Percentiles rank a stretch among this genome's conserved stretches.
These are phyloP conservation scores for Teunomyces panamensis DNA, from an alignment of 805 yeast species.

Conservation along the genomic window DNA sequence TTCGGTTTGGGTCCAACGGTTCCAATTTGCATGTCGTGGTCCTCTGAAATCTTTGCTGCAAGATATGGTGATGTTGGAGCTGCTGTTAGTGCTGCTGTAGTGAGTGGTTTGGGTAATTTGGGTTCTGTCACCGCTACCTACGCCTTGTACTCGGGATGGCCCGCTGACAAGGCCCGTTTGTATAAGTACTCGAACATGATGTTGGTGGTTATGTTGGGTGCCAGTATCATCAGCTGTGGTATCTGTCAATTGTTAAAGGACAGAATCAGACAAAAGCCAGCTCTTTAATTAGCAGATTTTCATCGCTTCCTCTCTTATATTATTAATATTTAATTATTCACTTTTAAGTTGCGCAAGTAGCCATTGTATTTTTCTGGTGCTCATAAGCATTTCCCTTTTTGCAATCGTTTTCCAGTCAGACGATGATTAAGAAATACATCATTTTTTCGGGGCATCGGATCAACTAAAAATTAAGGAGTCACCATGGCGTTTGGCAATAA, in stretches of 20 bases:
- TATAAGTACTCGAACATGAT: constrained; percentile 79
- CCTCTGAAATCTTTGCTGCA: constrained; percentile 69
- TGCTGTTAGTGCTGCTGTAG: constrained; percentile 80
- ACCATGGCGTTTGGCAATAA: constrained; percentile 1
- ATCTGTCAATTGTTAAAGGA: constrained; percentile 33
- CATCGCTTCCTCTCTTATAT: neutral
- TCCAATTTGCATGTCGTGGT: constrained; percentile 82
- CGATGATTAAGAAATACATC: neutral
- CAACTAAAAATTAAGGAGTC: neutral
- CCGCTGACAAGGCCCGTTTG: constrained; percentile 61
- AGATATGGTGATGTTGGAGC: constrained; percentile 80
- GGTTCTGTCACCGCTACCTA: constrained; percentile 86
- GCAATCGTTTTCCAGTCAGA: neutral
- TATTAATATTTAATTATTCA: neutral
- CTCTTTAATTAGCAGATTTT: neutral
- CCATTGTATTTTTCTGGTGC: neutral
- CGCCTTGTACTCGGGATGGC: constrained; percentile 87
- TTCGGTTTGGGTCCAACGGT: constrained; percentile 90
- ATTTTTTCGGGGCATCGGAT: neutral
- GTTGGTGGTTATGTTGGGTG: constrained; percentile 72
- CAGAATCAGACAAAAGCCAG: constrained; percentile 21
- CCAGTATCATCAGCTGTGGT: constrained; percentile 52
- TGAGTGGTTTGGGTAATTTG: constrained; percentile 81
- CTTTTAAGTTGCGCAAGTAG: neutral
- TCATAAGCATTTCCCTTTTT: neutral